Conservation (phyloP, 2,329 filamentous ascomycete genomes). For the Neofusicoccum kwambonambiense region DNA sequence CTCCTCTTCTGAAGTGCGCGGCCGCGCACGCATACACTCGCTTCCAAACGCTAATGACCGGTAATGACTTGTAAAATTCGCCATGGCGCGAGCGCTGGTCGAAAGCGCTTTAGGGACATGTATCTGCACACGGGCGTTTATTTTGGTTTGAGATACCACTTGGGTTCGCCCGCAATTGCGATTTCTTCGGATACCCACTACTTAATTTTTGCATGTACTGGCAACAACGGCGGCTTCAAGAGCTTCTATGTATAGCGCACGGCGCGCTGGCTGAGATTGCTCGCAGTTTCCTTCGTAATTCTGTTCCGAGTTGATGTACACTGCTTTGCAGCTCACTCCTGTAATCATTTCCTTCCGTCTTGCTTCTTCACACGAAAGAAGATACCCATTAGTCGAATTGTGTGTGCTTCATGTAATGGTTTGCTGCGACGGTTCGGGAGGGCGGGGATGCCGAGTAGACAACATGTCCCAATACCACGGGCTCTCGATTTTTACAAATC, state of each 20-base stretch:
- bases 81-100: constrained; percentile 16
- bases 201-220: constrained; percentile 16
- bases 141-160: constrained; percentile 16
- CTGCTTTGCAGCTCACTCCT: constrained; percentile 1
- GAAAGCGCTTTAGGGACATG: constrained; percentile 15
- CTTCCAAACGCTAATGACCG: constrained; percentile 13
- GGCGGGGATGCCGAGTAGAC: constrained; percentile 3
- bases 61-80: constrained; percentile 17
- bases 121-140: constrained; percentile 16
- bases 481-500: constrained; percentile 3
- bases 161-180: constrained; percentile 9
- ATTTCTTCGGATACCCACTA: constrained; percentile 15
- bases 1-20: constrained; percentile 42
- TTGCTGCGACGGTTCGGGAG: neutral
- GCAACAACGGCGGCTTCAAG: constrained; percentile 13
- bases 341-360: constrained; percentile 1
- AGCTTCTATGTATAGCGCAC: constrained; percentile 9
- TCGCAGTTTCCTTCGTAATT: constrained; percentile 6
- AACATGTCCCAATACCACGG: neutral
- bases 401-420: constrained; percentile 8
- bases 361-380: constrained; percentile 16
- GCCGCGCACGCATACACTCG: constrained; percentile 1
- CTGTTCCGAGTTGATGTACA: constrained; percentile 6
- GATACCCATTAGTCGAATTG: constrained; percentile 4
- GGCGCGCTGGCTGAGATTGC: constrained; percentile 7